Percentiles rank a stretch among this genome's conserved stretches.
Conservation (phyloP, 2,329 filamentous ascomycete genomes). For the Hawksworthiomyces lignivorus region DNA sequence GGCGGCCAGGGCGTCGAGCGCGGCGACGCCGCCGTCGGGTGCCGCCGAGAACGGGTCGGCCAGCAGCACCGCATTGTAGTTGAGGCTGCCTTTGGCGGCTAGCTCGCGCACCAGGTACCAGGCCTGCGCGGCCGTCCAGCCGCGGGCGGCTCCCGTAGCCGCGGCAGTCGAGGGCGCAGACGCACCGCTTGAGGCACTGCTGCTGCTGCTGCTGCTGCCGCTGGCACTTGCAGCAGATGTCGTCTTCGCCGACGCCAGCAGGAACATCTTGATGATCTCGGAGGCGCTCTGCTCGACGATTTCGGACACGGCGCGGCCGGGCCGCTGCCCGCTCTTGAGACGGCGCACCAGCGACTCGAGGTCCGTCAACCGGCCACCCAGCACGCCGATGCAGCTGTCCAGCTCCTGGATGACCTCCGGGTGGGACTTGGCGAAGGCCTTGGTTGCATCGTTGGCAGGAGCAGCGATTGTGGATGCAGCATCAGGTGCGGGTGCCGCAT, state of each 20-base stretch:
- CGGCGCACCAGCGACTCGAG: constrained; percentile 89
- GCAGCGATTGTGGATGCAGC: constrained; percentile 3
- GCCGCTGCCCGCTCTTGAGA: constrained; percentile 79
- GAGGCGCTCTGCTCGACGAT: constrained; percentile 85
- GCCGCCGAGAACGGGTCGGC: constrained; percentile 61
- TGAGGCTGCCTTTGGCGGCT: constrained; percentile 54
- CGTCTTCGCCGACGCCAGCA: constrained; percentile 52
- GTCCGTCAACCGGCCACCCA: constrained; percentile 91
- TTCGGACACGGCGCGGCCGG: constrained; percentile 71
- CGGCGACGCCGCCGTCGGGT: constrained; percentile 59
- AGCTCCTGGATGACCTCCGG: constrained; percentile 56
- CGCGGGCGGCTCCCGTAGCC: constrained; percentile 33
- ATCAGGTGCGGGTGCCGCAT: neutral
- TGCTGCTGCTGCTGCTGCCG: constrained; percentile 9
- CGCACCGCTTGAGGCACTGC: neutral
- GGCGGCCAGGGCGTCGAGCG: constrained; percentile 72
- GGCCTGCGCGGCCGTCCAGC: constrained; percentile 79
- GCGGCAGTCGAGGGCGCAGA: constrained; percentile 15
- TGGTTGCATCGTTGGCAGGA: neutral
- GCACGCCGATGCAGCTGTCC: constrained; percentile 69
- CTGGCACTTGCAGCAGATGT: constrained; percentile 8
- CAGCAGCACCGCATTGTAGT: constrained; percentile 81
- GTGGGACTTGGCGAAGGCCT: neutral
- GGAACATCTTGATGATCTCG: constrained; percentile 89
- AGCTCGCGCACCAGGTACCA: constrained; percentile 83